Evolutionary conservation across 495 filamentous ascomycete species (phyloP).

Genomic region (Parmelia sp.): DNA sequence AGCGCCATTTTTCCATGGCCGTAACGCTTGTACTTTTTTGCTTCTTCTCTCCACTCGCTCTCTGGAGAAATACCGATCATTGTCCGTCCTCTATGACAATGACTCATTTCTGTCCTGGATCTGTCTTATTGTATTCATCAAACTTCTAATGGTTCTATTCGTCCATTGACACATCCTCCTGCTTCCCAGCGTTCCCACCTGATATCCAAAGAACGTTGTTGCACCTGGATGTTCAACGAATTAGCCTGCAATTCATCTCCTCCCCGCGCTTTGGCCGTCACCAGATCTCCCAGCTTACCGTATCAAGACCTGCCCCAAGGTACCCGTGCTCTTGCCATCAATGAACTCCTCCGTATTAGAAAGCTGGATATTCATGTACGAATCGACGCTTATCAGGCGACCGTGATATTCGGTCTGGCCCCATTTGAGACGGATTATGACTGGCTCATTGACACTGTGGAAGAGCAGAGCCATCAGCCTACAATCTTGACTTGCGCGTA

Average conservation of each 20-base stretch:
- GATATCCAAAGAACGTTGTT: slow-evolving; percentile 96
- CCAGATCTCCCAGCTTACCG: slow-evolving; percentile 46
- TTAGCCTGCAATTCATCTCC: slow-evolving; percentile 22
- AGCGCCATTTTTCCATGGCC: not conserved
- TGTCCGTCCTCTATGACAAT: not conserved
- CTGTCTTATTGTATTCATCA: not conserved
- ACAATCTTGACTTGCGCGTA: not conserved
- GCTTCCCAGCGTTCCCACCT: slow-evolving; percentile 52
- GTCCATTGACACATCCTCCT: slow-evolving; percentile 47
- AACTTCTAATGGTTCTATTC: slow-evolving; percentile 11
- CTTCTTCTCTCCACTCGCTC: not conserved
- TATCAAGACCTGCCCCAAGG: slow-evolving; percentile 85
- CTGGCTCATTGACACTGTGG: slow-evolving; percentile 73
- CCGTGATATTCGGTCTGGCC: slow-evolving; percentile 95
- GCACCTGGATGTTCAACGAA: slow-evolving; percentile 47
- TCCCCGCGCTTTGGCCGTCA: not conserved
- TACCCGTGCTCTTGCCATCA: slow-evolving; percentile 76
- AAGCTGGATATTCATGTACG: slow-evolving; percentile 98
- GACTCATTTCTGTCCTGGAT: not conserved
- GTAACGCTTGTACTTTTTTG: slow-evolving; percentile 5
- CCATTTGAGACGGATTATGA: slow-evolving; percentile 94
- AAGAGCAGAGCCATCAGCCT: not conserved
- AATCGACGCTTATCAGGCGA: slow-evolving; percentile 83
- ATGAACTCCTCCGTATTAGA: slow-evolving; percentile 85
- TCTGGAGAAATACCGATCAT: not conserved